Evolutionary conservation across 495 filamentous ascomycete genomes (phyloP).

Genomic region (Aspergillus indologenus): DNA sequence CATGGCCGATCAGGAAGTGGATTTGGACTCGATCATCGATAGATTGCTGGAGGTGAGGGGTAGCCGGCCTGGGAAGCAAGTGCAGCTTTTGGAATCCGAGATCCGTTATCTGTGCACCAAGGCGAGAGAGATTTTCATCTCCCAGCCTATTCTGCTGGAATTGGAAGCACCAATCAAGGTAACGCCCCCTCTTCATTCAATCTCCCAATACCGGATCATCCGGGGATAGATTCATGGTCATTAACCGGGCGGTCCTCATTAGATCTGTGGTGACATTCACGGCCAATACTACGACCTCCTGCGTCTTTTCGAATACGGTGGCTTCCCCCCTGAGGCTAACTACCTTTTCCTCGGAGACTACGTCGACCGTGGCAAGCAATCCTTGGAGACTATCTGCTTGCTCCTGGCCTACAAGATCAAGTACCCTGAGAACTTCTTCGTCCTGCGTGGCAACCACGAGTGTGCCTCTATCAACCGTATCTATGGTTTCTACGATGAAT

Average conservation of each 20-base stretch:
- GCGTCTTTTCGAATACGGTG: constrained; percentile 96
- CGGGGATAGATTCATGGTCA: background rate
- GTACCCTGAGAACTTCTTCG: constrained; percentile 99
- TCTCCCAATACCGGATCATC: constrained; percentile 1
- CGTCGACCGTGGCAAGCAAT: constrained; percentile 98
- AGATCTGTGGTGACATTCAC: constrained; percentile 99
- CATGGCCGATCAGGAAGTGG: constrained; percentile 98
- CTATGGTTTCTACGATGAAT: constrained; percentile 99
- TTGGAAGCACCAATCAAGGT: constrained; percentile 99
- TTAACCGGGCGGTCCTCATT: constrained; percentile 10
- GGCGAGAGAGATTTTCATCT: constrained; percentile 98
- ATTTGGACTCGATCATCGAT: constrained; percentile 99
- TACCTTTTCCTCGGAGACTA: constrained; percentile 99
- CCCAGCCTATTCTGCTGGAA: constrained; percentile 95
- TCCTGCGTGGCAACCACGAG: constrained; percentile 97
- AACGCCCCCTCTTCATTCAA: constrained; percentile 30
- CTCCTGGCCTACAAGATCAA: constrained; percentile 99
- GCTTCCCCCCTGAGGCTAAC: constrained; percentile 97
- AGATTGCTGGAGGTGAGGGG: constrained; percentile 95
- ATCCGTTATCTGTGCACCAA: constrained; percentile 98
- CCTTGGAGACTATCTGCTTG: constrained; percentile 97
- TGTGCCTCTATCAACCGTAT: constrained; percentile 99
- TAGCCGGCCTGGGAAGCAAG: constrained; percentile 96
- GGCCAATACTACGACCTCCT: constrained; percentile 99
- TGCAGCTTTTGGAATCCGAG: constrained; percentile 93